Conservation (phyloP, 2,329 filamentous ascomycete genomes). For the Cadophora gregata region DNA sequence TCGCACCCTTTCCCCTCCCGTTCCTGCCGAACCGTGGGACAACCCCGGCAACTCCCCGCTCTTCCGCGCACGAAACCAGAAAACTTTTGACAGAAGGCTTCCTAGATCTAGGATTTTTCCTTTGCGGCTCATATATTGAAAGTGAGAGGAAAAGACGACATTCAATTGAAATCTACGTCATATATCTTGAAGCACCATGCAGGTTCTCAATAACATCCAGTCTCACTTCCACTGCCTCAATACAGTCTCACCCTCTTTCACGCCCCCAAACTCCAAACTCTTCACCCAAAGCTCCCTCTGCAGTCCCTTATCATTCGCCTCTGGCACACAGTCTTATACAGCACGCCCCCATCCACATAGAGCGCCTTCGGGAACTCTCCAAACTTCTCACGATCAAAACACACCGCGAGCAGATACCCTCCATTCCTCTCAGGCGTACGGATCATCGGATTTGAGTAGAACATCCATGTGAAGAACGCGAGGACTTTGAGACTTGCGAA, state of each 20-base stretch:
- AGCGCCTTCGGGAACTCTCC: constrained; percentile 42
- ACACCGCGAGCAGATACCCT: constrained; percentile 43
- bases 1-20: background rate
- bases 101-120: too few relatives aligned
- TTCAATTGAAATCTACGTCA: too few relatives aligned
- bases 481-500: background rate
- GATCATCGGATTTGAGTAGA: constrained; percentile 43
- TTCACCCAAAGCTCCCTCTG: constrained; percentile 45
- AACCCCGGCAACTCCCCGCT: too few relatives aligned
- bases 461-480: constrained; percentile 35
- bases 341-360: constrained; percentile 47
- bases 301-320: constrained; percentile 44
- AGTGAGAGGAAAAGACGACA: too few relatives aligned
- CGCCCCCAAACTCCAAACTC: constrained; percentile 37
- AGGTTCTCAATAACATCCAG: background rate
- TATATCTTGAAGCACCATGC: too few relatives aligned
- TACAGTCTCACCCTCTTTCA: constrained; percentile 42
- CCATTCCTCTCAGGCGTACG: constrained; percentile 46
- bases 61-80: too few relatives aligned
- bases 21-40: background rate
- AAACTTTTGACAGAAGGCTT: too few relatives aligned
- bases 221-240: constrained; percentile 40
- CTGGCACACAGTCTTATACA: constrained; percentile 41
- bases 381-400: constrained; percentile 41
- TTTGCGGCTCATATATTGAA: too few relatives aligned